Evolutionary conservation across 345 rosid genomes (phyloP).

Genomic region (Raphanus raphanistrum): DNA sequence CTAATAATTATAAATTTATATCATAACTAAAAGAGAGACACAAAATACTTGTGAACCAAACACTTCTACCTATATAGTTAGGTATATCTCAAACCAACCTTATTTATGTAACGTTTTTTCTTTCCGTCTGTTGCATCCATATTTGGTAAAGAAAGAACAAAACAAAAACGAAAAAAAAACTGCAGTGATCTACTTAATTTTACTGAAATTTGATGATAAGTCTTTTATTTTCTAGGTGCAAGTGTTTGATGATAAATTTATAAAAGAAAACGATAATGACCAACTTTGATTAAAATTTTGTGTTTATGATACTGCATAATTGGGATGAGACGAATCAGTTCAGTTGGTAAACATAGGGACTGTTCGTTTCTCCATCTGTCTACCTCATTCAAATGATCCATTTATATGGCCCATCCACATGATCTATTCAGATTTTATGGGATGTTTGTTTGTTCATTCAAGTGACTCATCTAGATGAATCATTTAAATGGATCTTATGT

Average conservation of each 20-base stretch:
- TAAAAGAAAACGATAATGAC: not conserved
- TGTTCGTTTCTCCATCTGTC: too few species aligned
- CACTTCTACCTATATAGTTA: not conserved
- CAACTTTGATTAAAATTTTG: not conserved
- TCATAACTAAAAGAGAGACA: not conserved
- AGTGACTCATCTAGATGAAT: too few species aligned
- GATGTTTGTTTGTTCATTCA: too few species aligned
- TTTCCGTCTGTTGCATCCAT: not conserved
- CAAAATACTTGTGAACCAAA: constrained; percentile 18
- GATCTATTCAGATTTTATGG: too few species aligned
- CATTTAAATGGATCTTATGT: too few species aligned
- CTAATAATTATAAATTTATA: too few species aligned
- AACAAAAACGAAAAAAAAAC: not conserved
- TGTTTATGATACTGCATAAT: not conserved
- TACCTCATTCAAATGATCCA: too few species aligned
- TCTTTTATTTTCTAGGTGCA: not conserved
- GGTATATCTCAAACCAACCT: not conserved
- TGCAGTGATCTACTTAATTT: not conserved
- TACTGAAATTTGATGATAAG: not conserved
- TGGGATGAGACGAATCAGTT: not conserved
- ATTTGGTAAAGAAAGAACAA: not conserved
- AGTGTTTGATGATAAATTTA: not conserved
- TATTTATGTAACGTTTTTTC: not conserved
- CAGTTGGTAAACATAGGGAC: not conserved
- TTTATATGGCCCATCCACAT: too few species aligned